Conservation (phyloP, 805 yeast species). For the Naumovozyma baii region DNA sequence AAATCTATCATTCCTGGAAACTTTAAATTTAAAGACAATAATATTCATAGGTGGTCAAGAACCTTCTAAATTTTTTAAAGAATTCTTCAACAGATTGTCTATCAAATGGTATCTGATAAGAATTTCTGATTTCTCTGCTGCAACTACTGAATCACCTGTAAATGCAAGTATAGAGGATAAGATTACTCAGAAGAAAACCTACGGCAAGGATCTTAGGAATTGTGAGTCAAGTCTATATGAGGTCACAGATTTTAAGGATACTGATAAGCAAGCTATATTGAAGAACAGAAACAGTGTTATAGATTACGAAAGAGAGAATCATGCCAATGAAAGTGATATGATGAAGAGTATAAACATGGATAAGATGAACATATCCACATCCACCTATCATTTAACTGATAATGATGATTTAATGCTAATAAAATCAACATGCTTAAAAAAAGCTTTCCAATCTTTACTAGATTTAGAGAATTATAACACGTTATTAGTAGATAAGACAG, state of each 20-base stretch:
- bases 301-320: background rate
- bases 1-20: slow-evolving; percentile 67
- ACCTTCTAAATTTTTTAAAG: slow-evolving; percentile 63
- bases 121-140: slow-evolving; percentile 21
- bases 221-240: too few relatives aligned
- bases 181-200: too few relatives aligned
- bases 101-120: slow-evolving; percentile 39
- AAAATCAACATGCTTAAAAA: slow-evolving; percentile 52
- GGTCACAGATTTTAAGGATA: background rate
- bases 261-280: background rate
- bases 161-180: too few relatives aligned
- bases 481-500: slow-evolving; percentile 69
- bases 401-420: slow-evolving; percentile 70
- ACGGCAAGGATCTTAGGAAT: too few relatives aligned
- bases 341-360: too few relatives aligned
- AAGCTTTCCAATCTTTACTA: slow-evolving; percentile 55
- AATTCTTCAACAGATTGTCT: slow-evolving; percentile 49
- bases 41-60: slow-evolving; percentile 76
- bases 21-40: slow-evolving; percentile 58
- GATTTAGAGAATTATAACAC: slow-evolving; percentile 56
- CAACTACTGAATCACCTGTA: slow-evolving; percentile 6
- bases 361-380: background rate
- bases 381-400: slow-evolving; percentile 21
- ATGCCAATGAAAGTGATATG: too few relatives aligned
- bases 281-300: background rate